These are phyloP conservation scores for Fusarium verticillioides DNA, from an alignment of 2,329 filamentous ascomycete species.

Conservation along the genomic window DNA sequence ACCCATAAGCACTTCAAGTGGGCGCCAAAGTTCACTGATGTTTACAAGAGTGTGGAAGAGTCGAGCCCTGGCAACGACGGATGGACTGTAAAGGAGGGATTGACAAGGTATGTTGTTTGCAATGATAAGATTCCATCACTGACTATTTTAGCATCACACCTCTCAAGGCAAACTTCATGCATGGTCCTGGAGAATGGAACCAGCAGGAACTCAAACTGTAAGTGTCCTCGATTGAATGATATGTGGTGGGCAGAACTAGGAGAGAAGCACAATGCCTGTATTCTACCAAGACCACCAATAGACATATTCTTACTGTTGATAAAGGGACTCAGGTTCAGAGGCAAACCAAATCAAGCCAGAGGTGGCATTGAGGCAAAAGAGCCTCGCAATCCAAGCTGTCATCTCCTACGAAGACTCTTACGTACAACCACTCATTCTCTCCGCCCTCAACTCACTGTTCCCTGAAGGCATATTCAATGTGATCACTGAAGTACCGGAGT, in stretches of 20 bases:
- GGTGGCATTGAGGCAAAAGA: constrained; percentile 37
- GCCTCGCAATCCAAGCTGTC: constrained; percentile 66
- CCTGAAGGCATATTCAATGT: constrained; percentile 65
- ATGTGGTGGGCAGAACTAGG: constrained; percentile 22
- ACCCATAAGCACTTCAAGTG: constrained; percentile 93
- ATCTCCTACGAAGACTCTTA: constrained; percentile 89
- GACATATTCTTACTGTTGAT: constrained; percentile 51
- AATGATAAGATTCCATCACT: background rate
- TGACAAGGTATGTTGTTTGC: constrained; percentile 75
- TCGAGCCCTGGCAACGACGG: constrained; percentile 87
- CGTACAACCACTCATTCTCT: constrained; percentile 85
- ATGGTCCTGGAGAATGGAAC: constrained; percentile 70
- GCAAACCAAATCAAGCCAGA: constrained; percentile 20
- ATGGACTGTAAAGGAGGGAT: constrained; percentile 88
- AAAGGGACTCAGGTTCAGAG: constrained; percentile 42
- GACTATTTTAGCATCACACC: constrained; percentile 77
- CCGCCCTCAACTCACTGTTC: constrained; percentile 74
- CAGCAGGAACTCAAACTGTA: constrained; percentile 83
- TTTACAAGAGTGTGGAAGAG: constrained; percentile 86
- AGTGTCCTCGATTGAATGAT: constrained; percentile 59
- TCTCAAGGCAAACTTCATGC: constrained; percentile 92
- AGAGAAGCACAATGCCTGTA: constrained; percentile 45
- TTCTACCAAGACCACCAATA: constrained; percentile 47
- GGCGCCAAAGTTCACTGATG: constrained; percentile 87
- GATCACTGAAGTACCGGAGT: constrained; percentile 57